Evolutionary conservation across 805 yeast species (phyloP).

Genomic region (Saccharomycopsis malanga): DNA sequence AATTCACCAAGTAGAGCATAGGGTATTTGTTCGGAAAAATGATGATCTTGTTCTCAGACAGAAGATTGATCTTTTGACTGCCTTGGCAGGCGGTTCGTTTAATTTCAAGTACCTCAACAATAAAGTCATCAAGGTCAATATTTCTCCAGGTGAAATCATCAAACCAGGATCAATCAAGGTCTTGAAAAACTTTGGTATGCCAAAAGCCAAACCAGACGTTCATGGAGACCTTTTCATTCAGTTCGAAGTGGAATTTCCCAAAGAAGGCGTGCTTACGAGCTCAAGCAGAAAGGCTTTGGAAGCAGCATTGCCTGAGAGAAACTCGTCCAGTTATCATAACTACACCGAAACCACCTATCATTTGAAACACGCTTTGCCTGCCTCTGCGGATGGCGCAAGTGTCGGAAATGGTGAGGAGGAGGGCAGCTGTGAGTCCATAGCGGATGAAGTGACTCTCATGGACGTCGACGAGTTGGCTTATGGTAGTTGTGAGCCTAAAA

Average conservation of each 20-base stretch:
- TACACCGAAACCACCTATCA: not conserved
- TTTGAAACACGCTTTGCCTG: not conserved
- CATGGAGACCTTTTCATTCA: conserved; percentile 52
- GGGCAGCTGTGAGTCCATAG: not conserved
- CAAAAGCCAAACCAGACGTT: conserved; percentile 30
- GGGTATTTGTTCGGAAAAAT: conserved; percentile 35
- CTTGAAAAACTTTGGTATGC: conserved; percentile 56
- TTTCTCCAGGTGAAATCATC: conserved; percentile 46
- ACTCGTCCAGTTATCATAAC: conserved; percentile 1
- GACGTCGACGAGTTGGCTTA: conserved; percentile 5
- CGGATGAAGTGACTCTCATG: conserved; percentile 2
- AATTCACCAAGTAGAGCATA: conserved; percentile 34
- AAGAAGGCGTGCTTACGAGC: conserved; percentile 8
- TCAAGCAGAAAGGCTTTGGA: not conserved
- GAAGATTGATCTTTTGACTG: conserved; percentile 45
- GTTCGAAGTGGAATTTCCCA: conserved; percentile 55
- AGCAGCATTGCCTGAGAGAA: conserved; percentile 4
- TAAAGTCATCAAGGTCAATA: conserved; percentile 32
- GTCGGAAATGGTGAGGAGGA: not conserved
- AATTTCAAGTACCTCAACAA: conserved; percentile 34
- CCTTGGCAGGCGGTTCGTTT: conserved; percentile 49
- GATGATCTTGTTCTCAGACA: conserved; percentile 39
- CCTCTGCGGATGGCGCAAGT: not conserved
- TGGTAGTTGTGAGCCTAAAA: not conserved
- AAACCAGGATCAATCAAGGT: conserved; percentile 42